Evolutionary conservation across 805 yeast species (phyloP).

Genomic region (Nakazawaea siamensis): DNA sequence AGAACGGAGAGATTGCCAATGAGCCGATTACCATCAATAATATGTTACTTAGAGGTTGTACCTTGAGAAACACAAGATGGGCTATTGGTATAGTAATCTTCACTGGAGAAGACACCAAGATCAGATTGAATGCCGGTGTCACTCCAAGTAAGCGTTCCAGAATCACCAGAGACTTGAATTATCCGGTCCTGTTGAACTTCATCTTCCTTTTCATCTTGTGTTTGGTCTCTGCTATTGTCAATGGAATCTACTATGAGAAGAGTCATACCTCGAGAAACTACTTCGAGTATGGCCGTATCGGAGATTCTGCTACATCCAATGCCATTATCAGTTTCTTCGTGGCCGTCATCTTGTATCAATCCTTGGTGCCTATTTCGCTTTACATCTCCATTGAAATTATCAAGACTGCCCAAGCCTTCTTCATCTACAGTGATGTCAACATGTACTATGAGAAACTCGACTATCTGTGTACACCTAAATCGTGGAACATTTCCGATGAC

Average conservation of each 20-base stretch:
- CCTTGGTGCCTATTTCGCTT: conserved; percentile 73
- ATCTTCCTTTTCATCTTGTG: conserved; percentile 53
- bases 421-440: conserved; percentile 60
- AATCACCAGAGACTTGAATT: conserved; percentile 57
- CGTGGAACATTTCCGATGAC: conserved; percentile 81
- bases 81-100: conserved; percentile 66
- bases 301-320: conserved; percentile 49
- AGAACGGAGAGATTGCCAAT: conserved; percentile 22
- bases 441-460: conserved; percentile 66
- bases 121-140: conserved; percentile 69
- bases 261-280: conserved; percentile 35
- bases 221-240: conserved; percentile 60
- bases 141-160: conserved; percentile 69
- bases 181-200: conserved; percentile 60
- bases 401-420: conserved; percentile 68
- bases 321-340: conserved; percentile 68
- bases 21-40: conserved; percentile 61
- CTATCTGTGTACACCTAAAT: conserved; percentile 71
- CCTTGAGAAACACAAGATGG: conserved; percentile 72
- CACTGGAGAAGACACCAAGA: conserved; percentile 71
- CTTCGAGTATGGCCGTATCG: conserved; percentile 58
- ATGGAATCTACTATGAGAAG: conserved; percentile 53
- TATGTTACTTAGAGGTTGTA: conserved; percentile 62
- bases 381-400: conserved; percentile 75
- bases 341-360: conserved; percentile 64